These are phyloP conservation scores for Pleurotus eryngii DNA, from an alignment of 768 basidiomycete genomes.

Conservation along the genomic window DNA sequence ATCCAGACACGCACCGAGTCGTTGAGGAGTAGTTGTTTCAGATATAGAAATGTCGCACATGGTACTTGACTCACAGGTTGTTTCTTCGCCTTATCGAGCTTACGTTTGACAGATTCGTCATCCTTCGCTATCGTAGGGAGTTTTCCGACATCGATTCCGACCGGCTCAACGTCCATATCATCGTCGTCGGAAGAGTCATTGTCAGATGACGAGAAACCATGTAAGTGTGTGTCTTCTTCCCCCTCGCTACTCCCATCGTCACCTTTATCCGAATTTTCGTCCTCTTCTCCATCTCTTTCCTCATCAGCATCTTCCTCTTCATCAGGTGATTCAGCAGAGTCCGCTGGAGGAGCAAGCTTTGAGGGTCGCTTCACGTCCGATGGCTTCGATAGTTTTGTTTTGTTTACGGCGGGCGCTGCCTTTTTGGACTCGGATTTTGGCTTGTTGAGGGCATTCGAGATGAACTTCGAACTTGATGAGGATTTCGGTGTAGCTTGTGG, in stretches of 20 bases:
- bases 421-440: background rate
- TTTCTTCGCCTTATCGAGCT: constrained; percentile 55
- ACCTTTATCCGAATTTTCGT: constrained; percentile 11
- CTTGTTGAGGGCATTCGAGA: constrained; percentile 5
- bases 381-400: background rate
- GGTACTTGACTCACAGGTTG: constrained; percentile 54
- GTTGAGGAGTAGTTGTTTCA: constrained; percentile 6
- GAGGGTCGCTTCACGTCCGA: background rate
- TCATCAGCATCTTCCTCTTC: constrained; percentile 16
- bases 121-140: constrained; percentile 89
- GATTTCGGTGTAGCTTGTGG: background rate
- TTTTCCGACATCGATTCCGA: constrained; percentile 61
- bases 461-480: background rate
- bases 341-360: background rate
- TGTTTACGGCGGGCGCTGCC: background rate
- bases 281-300: constrained; percentile 7
- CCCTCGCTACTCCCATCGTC: constrained; percentile 16
- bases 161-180: constrained; percentile 47
- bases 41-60: background rate
- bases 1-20: background rate
- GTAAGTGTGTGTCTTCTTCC: constrained; percentile 48
- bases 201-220: constrained; percentile 77
- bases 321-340: constrained; percentile 7
- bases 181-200: constrained; percentile 80
- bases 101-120: constrained; percentile 71